Base-by-base conservation (phyloP, 2,329 filamentous ascomycete genomes). In the Colletotrichum nymphaeae region DNA sequence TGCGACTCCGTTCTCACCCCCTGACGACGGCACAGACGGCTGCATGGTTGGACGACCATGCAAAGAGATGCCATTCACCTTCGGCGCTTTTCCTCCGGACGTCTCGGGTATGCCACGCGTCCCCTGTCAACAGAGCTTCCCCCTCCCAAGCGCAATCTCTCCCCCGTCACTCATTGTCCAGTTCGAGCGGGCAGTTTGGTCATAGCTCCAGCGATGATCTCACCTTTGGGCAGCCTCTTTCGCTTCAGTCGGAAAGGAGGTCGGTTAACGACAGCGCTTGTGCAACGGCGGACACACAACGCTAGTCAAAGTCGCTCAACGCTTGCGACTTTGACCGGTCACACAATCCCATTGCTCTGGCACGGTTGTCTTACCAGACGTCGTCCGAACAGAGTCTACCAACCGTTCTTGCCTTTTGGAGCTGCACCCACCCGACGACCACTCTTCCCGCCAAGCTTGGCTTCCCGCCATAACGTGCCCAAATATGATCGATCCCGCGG, bases 401-500 rank as follows among this genome's bases (percentile, higher is more conserved):
- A 12, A 35, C 32, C 32, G 11, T 11, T 35, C 3, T 55, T 28
- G 16, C 37, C 37, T 42, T 59, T 49, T 49, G 42, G 60, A 62
- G 46, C 55, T 70, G 70, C 67, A 65, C 11, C 67, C 66, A 72
- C 69, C 69, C 69, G 59, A 69, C 66, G 22, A 46, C 66, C 66
- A 59, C 32, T n/a, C 28, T 49, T 16, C 30, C n/a, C 19, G 49
- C 35, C 14, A 42, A 67, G 56, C 67, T 64, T 69, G 53, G 59
- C 30, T 64, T 49, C 42, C 42, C 42, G 42, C 56, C 22, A 69
- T 73, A 73, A 19, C 42, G 64, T n/a, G n/a, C 30, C 59, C 59
- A 69, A 56, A 64, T 73, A 73, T 69, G 70, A 73, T 70, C 66
- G 70, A 70, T 73, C 60, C 42, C 28, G 66, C 70, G 70, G 58